A percentile compares a stretch with the other conserved stretches of the same genome.
Evolutionary conservation across 1,139 yeast genomes (phyloP).

Genomic region (Diutina pseudorugosa): DNA sequence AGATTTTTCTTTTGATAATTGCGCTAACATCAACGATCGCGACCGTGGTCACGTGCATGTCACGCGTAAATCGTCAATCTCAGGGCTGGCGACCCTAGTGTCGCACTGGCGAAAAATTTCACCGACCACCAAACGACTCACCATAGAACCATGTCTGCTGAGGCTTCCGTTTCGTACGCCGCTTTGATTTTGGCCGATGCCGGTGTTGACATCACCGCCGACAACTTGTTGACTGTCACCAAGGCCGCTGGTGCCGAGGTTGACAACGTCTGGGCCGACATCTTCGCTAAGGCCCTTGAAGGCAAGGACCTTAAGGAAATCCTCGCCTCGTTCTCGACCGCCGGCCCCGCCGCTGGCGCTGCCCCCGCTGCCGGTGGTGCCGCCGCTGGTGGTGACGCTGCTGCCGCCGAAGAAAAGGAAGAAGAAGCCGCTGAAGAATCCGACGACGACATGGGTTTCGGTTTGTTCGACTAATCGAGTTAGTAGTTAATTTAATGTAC

Average conservation of each 20-base stretch:
- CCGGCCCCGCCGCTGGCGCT: conserved; percentile 3
- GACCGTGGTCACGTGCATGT: background rate
- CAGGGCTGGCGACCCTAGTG: background rate
- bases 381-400: conserved; percentile 2
- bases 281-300: conserved; percentile 4
- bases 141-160: conserved; percentile 1
- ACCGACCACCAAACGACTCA: background rate
- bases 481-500: conserved; percentile 4
- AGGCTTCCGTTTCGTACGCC: conserved; percentile 5
- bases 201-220: conserved; percentile 4
- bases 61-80: background rate
- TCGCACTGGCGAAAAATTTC: background rate
- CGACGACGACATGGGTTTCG: conserved; percentile 4
- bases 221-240: conserved; percentile 3
- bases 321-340: conserved; percentile 3
- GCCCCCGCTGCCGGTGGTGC: conserved; percentile 3
- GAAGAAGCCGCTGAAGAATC: background rate
- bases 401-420: background rate
- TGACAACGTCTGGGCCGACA: conserved; percentile 4
- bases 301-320: conserved; percentile 4
- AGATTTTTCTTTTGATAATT: no score
- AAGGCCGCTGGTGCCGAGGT: conserved; percentile 4
- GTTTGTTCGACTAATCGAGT: conserved; percentile 3
- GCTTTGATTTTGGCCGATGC: conserved; percentile 4
- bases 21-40: no score